phyloP scores from a whole-genome alignment of 805 yeast genomes.

The Lipomyces starkeyi region DNA sequence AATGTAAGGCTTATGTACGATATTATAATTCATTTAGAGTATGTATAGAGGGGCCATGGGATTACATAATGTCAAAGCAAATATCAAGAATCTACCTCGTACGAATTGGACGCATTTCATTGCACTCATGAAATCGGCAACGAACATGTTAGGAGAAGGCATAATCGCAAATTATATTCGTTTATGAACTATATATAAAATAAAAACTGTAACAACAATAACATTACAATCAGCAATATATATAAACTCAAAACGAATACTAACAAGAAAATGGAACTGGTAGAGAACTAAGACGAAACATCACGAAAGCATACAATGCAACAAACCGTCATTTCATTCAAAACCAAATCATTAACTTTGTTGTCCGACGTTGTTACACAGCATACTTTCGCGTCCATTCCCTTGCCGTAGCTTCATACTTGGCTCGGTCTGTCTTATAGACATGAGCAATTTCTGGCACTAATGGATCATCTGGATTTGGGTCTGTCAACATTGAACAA shows the following conservation, averaged over 20 bases:
- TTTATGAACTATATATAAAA: neutral
- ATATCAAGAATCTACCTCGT: too few relatives aligned
- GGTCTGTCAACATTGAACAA: slow-evolving; percentile 94
- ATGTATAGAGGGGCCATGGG: neutral
- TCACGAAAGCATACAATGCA: slow-evolving; percentile 3
- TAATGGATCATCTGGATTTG: slow-evolving; percentile 98
- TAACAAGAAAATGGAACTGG: neutral
- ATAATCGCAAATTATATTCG: slow-evolving; percentile 2
- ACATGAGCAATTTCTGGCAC: slow-evolving; percentile 98
- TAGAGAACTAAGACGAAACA: neutral
- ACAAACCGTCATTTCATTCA: neutral
- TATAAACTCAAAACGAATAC: slow-evolving; percentile 6
- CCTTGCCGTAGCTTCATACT: slow-evolving; percentile 94
- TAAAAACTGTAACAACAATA: slow-evolving; percentile 5
- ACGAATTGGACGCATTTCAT: neutral
- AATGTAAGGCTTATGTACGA: neutral
- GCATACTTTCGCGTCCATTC: slow-evolving; percentile 99
- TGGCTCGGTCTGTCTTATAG: slow-evolving; percentile 90
- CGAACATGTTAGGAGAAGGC: neutral
- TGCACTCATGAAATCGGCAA: neutral
- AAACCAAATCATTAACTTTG: slow-evolving; percentile 3
- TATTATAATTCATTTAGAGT: neutral
- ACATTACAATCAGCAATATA: neutral
- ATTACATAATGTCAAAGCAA: too few relatives aligned
- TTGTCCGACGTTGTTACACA: slow-evolving; percentile 54